phyloP scores from a whole-genome alignment of 208 protist species.

The Pavlovales sp. region DNA sequence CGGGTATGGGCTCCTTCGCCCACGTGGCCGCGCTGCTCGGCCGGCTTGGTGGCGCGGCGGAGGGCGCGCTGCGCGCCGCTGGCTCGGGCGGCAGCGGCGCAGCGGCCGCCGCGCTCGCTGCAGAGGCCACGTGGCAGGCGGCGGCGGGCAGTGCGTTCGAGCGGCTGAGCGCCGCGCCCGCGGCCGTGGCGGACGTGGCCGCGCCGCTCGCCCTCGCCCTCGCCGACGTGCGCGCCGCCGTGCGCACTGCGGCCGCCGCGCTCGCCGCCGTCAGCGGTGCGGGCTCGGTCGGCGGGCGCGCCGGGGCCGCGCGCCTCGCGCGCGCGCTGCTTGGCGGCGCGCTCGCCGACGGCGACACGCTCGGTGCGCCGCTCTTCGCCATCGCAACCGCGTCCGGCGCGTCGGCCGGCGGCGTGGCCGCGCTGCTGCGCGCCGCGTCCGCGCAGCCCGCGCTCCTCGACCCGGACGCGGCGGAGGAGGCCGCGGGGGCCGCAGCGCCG shows the following conservation, averaged over 20 bases:
- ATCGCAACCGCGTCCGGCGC: too few relatives aligned
- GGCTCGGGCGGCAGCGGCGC: neutral
- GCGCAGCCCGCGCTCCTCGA: neutral
- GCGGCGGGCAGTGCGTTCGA: slow-evolving; percentile 32
- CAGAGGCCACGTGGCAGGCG: slow-evolving; percentile 53
- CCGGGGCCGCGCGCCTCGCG: neutral
- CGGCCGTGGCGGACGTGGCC: slow-evolving; percentile 45
- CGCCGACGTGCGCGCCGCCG: slow-evolving; percentile 48
- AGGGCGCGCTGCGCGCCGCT: neutral
- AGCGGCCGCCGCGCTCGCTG: neutral
- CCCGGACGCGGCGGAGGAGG: neutral
- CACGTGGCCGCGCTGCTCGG: neutral
- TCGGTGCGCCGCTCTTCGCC: too few relatives aligned
- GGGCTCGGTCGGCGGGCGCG: too few relatives aligned
- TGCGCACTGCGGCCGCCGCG: slow-evolving; percentile 21
- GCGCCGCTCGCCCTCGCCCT: slow-evolving; percentile 44
- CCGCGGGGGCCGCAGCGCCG: neutral
- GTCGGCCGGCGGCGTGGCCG: neutral
- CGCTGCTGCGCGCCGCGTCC: neutral
- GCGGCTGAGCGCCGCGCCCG: slow-evolving; percentile 30
- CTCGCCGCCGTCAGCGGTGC: neutral
- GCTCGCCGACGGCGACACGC: too few relatives aligned
- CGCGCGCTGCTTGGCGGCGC: neutral
- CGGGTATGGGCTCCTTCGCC: neutral
- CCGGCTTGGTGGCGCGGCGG: neutral